phyloP scores from a whole-genome alignment of 345 rosid genomes.

The Lumnitzera racemosa region DNA sequence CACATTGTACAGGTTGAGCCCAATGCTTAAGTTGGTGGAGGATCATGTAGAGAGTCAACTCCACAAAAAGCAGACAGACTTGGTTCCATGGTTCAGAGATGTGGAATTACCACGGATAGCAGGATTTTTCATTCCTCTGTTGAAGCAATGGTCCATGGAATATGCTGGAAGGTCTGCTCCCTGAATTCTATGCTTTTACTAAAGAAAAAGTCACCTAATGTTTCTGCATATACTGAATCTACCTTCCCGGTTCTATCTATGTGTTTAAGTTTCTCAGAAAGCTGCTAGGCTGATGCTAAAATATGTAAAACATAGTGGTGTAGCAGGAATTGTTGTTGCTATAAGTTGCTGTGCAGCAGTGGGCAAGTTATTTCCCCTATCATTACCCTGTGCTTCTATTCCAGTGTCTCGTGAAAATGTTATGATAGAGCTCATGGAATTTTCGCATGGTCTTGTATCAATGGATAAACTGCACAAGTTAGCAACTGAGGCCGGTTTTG shows the following conservation, averaged over 20 bases:
- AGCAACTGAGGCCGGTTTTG: slow-evolving; percentile 61
- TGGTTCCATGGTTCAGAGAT: slow-evolving; percentile 50
- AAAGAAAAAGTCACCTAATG: not conserved
- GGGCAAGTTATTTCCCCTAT: slow-evolving; percentile 36
- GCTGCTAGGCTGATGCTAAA: slow-evolving; percentile 13
- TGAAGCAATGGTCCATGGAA: slow-evolving; percentile 67
- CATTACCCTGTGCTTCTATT: slow-evolving; percentile 25
- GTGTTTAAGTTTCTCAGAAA: not conserved
- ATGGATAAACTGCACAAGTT: slow-evolving; percentile 48
- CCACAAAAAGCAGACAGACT: slow-evolving; percentile 28
- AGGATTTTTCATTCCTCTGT: slow-evolving; percentile 47
- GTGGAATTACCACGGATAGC: slow-evolving; percentile 51
- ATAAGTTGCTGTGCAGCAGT: slow-evolving; percentile 59
- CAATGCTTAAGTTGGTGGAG: slow-evolving; percentile 27
- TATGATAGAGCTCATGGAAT: slow-evolving; percentile 46
- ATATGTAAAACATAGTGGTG: slow-evolving; percentile 48
- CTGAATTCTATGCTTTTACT: slow-evolving; percentile 7
- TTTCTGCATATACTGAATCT: not conserved
- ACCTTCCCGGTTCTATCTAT: not conserved
- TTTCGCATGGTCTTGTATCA: slow-evolving; percentile 34
- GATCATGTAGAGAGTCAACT: slow-evolving; percentile 41
- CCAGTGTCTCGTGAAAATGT: slow-evolving; percentile 27
- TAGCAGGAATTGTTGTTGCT: slow-evolving; percentile 59
- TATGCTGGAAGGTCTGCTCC: slow-evolving; percentile 69
- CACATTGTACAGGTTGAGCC: slow-evolving; percentile 36